Percentiles rank a stretch among this genome's conserved stretches.
Conservation (phyloP, 371 early-diverging fungal species). For the Mucor lusitanicus region DNA sequence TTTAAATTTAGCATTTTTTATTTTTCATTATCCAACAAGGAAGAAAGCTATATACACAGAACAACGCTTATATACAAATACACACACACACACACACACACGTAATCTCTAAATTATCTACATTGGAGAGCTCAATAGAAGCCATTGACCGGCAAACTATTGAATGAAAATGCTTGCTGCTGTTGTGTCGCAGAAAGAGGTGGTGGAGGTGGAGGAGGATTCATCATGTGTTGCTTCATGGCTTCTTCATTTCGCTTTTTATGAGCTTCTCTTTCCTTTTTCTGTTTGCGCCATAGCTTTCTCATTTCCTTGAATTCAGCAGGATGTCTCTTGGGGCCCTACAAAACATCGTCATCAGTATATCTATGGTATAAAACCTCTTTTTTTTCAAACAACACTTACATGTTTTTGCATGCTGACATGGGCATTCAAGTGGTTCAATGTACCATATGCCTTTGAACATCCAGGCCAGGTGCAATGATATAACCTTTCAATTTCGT, state of each 20-base stretch:
- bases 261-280: conserved; percentile 46
- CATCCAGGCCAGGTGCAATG: conserved; percentile 67
- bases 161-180: not conserved
- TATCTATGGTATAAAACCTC: too few species aligned
- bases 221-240: conserved; percentile 25
- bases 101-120: not conserved
- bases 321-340: conserved; percentile 49
- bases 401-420: conserved; percentile 77
- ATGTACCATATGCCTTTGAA: conserved; percentile 70
- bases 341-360: too few species aligned
- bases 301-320: conserved; percentile 69
- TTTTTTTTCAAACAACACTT: too few species aligned
- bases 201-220: not conserved
- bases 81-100: not conserved
- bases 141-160: not conserved
- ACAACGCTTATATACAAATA: not conserved
- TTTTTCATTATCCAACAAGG: not conserved
- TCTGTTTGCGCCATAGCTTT: conserved; percentile 54
- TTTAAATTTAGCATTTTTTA: not conserved
- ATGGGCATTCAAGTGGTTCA: conserved; percentile 76
- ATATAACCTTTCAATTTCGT: conserved; percentile 73
- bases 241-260: conserved; percentile 39
- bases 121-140: not conserved
- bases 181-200: conserved; percentile 1
- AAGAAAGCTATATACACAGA: not conserved